Evolutionary conservation across 768 basidiomycete species (phyloP), one percentile per base, ranked within the genome.

Genomic region (Panus rudis): DNA sequence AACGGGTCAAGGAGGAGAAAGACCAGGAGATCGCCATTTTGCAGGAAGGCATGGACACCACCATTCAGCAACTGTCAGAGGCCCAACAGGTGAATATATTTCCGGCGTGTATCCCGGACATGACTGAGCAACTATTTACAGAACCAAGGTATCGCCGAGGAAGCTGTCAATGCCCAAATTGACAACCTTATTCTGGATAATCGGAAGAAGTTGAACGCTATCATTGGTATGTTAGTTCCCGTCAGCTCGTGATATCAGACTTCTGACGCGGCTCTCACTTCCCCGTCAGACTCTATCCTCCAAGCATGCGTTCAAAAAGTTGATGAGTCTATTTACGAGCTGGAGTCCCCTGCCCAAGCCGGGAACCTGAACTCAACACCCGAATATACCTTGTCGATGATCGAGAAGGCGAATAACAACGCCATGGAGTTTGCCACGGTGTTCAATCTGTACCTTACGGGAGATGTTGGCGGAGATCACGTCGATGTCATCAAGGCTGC

Each of bases 401-500:
- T 98, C 57, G 96, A 99, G 63, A 97, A 97, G 67, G 85, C 92
- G 2, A 68, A 85, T 59, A 93, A 88, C 61, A 94, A 87, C 54
- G 91, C 93, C 13, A 97, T 82, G 37, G 94, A 99, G 57, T 98
- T 99, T 56, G 96, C 94, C 8, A 88, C 86, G 14, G 73, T 92
- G 45, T 98, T 91, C 70, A 91, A 92, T 60, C 78, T 96, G 8
- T 90, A 89, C 64, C 76, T 98, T 17, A 76, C 81, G 47, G 84
- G 84, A 19, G 91, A 94, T 51, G 69, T 70, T 33, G 94, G 94
- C 24, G 96, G 93, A 7, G 90, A 96, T 41, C 81, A 97, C 58
- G 96, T 99, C 49, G 91, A 96, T 39, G 96, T 98, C 43, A 98
- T 99, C 72, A 96, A 96, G 65, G 81, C 85, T 38, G 91, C 94